Percentiles rank a stretch among this genome's conserved stretches.
These are phyloP conservation scores for Globisporangium nagaii DNA, from an alignment of 352 stramenopile genomes.

Conservation along the genomic window DNA sequence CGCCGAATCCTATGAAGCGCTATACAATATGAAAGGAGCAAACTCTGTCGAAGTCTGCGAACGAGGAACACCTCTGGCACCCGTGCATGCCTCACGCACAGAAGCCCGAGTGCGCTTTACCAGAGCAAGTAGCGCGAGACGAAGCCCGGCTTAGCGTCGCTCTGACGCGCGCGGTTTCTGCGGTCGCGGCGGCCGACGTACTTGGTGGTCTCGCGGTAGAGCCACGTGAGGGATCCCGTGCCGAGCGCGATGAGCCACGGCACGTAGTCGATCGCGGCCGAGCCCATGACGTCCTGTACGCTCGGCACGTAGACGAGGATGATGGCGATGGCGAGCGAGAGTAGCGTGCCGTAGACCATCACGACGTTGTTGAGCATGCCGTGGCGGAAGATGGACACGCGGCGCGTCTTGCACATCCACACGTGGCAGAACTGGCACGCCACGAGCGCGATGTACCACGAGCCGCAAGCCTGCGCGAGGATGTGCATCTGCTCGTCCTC, in stretches of 20 bases:
- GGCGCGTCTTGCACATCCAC: constrained; percentile 82
- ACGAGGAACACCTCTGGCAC: no score
- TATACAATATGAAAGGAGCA: no score
- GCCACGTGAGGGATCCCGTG: constrained; percentile 24
- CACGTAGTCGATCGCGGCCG: constrained; percentile 26
- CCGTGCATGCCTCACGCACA: no score
- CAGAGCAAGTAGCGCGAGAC: not conserved
- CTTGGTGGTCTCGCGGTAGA: constrained; percentile 43
- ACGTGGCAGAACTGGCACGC: constrained; percentile 82
- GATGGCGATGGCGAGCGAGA: constrained; percentile 35
- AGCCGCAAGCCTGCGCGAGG: constrained; percentile 50
- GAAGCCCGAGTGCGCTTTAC: no score
- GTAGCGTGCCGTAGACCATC: constrained; percentile 52
- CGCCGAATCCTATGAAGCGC: no score
- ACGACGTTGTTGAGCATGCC: constrained; percentile 72
- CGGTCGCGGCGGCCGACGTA: constrained; percentile 16
- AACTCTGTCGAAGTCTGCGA: no score
- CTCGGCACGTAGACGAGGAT: constrained; percentile 42
- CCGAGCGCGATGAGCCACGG: constrained; percentile 38
- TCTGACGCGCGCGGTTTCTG: no score
- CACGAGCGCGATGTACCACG: constrained; percentile 69
- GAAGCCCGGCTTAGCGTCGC: not conserved
- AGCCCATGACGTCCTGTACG: constrained; percentile 38
- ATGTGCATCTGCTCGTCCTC: constrained; percentile 39
- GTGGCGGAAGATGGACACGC: constrained; percentile 59